Evolutionary conservation across 139 green algal genomes (phyloP), one percentile per base, ranked within the genome.

Genomic region (Auxenochlorella pyrenoidosa): DNA sequence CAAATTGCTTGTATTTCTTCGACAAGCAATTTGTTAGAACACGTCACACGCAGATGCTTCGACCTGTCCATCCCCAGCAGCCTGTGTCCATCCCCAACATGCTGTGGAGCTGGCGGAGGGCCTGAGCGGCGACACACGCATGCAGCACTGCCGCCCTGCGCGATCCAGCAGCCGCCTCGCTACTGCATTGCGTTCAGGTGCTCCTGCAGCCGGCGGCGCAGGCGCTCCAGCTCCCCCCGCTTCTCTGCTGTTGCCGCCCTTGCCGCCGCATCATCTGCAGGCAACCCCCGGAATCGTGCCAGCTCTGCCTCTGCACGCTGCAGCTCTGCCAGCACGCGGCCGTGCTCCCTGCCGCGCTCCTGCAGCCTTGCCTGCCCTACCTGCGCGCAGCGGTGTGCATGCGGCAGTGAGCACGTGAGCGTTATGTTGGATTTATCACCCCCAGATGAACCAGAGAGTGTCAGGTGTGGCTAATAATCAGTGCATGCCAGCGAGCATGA

Each of bases 121-220:
- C n/a, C n/a, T n/a, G n/a, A n/a, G n/a, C n/a, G n/a, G n/a, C n/a
- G n/a, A n/a, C n/a, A n/a, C n/a, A n/a, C n/a, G n/a, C n/a, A n/a
- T n/a, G n/a, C n/a, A n/a, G 47, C 47, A 54, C 47, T 54, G 47
- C 8, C 8, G 47, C 47, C 47, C 47, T 54, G 8, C 6, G 47
- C 47, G 8, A 54, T 18, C 47, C 47, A 6, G 8, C 47, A 13
- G 15, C 54, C 22, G 54, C 54, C 13, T 6, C 13, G 12, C 34
- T 44, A 76, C 70, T 76, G 70, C 70, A 76, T 43, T 2, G 70
- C 70, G 40, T 75, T 51, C 43, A 84, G 3, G 71, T 83, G 32
- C 66, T 84, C 43, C 84, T 44, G 73, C 84, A 88, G 60, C 54
- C 51, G 84, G 66, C 24, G 60, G 4, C 82, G 66, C 44, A 86